Evolutionary conservation across 129 eudicot species (phyloP), one percentile per base, ranked within the genome.

Genomic region (Tagetes erecta): DNA sequence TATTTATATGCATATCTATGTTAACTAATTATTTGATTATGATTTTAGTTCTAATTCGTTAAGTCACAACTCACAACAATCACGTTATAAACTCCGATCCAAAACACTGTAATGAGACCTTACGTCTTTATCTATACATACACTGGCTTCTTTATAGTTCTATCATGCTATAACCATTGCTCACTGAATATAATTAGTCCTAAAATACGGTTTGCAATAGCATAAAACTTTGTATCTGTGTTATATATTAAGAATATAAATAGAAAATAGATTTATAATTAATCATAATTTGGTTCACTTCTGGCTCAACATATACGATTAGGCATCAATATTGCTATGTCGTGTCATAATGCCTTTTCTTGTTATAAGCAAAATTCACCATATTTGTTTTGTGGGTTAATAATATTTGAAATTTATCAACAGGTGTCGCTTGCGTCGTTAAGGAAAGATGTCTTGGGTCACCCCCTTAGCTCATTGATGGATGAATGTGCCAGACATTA

Each of bases 401-500:
- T 41, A 10, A 34, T 65, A 13, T 35, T 58, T 53, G 50, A 60
- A 45, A 51, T 55, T 46, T 20, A 3, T 75, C 46, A 42, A 67
- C 91, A 95, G 99, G 99, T 91, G 11, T 88, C 99, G 31, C 87
- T 95, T 64, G 83, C 86, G 73, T 72, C 85, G 66, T 82, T 73
- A 49, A 82, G 74, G 80, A 85, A 63, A 57, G 80, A 68, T 67
- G 35, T 30, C 78, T 33, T 67, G 2, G 58, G 66, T 60, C 70
- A 70, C 66, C 92, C 90, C 68, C 84, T 95, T 76, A 78, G 92
- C 68, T 83, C 91, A 37, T 80, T 91, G 62, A 83, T 76, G 44
- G 82, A 80, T 50, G 96, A 85, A 73, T 86, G 83, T 63, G 80
- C 81, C 36, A 74, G 55, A 60, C 79, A 77, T 60, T 86, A 85